phyloP scores from a whole-genome alignment of 192 early-diverging fungal species.

The Kickxella alabastrina region DNA sequence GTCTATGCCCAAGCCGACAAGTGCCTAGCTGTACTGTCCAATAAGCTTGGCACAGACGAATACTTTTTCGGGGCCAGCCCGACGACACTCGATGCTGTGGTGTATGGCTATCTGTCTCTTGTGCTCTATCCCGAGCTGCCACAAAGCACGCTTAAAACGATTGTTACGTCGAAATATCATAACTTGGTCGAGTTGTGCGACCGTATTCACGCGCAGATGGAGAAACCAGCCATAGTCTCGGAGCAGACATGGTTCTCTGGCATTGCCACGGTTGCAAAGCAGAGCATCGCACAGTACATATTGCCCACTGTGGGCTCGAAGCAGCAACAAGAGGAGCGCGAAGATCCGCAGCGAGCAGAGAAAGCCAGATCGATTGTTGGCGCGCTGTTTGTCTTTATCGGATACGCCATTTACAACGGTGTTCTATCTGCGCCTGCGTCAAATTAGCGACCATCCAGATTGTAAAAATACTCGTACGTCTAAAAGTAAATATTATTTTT shows the following conservation, averaged over 20 bases:
- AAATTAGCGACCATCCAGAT: background rate
- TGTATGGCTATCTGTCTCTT: conserved; percentile 79
- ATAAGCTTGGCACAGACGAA: conserved; percentile 67
- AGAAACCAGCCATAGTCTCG: conserved; percentile 8
- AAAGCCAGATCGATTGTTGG: background rate
- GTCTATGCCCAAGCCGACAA: conserved; percentile 69
- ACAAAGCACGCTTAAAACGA: conserved; percentile 30
- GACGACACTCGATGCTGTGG: conserved; percentile 74
- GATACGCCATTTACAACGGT: background rate
- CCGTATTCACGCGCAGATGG: conserved; percentile 28
- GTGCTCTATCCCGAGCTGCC: conserved; percentile 72
- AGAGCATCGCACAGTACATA: conserved; percentile 7
- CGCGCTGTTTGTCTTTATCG: background rate
- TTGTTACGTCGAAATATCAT: conserved; percentile 15
- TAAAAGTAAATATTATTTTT: no score
- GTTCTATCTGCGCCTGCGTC: no score
- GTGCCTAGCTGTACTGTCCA: conserved; percentile 61
- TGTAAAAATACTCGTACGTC: no score
- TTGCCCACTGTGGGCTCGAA: background rate
- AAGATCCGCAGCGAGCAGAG: background rate
- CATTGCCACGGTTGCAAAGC: conserved; percentile 14
- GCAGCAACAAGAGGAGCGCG: background rate
- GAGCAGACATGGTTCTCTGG: conserved; percentile 18
- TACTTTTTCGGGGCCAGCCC: conserved; percentile 84
- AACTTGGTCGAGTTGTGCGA: conserved; percentile 33